Conservation (phyloP, 139 green algal genomes). For the Chlorella sorokiniana region DNA sequence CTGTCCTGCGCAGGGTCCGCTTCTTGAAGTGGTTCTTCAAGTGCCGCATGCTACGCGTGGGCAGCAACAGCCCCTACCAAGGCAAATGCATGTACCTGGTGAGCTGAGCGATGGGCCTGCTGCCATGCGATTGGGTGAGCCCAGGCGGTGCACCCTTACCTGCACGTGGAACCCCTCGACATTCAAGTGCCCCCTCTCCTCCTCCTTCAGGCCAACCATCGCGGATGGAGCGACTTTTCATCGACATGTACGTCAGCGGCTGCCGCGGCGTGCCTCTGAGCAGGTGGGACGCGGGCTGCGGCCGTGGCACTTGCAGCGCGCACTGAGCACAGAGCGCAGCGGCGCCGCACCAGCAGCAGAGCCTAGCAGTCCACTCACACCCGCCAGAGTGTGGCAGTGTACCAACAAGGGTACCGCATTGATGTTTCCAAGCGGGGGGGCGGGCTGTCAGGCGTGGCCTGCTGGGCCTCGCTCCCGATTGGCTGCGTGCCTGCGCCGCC, state of each 20-base stretch:
- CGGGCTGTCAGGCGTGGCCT: too few species aligned
- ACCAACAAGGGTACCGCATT: too few species aligned
- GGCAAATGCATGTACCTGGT: slow-evolving; percentile 70
- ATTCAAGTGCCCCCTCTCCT: not conserved
- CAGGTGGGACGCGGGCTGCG: slow-evolving; percentile 61
- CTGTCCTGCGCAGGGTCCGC: slow-evolving; percentile 1
- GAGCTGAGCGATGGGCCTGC: not conserved
- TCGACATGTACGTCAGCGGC: slow-evolving; percentile 81
- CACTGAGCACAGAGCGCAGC: not conserved
- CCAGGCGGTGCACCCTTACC: too few species aligned
- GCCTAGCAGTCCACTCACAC: too few species aligned
- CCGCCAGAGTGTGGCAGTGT: too few species aligned
- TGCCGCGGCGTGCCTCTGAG: slow-evolving; percentile 73
- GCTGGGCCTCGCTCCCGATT: too few species aligned
- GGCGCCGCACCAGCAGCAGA: not conserved
- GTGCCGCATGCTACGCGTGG: slow-evolving; percentile 38
- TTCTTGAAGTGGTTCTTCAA: slow-evolving; percentile 33
- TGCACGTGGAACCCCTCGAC: too few species aligned
- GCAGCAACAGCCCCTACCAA: slow-evolving; percentile 46
- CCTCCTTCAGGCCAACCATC: slow-evolving; percentile 83
- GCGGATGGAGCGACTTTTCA: slow-evolving; percentile 92
- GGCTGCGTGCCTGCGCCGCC: not conserved
- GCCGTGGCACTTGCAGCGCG: not conserved
- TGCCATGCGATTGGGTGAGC: not conserved
- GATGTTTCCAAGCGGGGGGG: too few species aligned